Conservation (phyloP, 1,284 basidiomycete species). For the Dichomitus squalens region DNA sequence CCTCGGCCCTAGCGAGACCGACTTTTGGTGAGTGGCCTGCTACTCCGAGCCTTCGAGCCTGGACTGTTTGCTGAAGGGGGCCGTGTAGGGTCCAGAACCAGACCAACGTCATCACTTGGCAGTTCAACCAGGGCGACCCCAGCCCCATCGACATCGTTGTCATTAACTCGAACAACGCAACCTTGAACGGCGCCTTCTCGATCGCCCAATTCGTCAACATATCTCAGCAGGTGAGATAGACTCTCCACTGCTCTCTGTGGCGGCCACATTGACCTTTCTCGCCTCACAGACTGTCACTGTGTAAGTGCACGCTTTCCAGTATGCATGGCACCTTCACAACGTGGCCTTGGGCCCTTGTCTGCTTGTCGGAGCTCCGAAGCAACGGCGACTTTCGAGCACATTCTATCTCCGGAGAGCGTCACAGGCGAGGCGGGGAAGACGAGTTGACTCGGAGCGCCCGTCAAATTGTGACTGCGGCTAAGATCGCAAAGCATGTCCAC, state of each 20-base stretch:
- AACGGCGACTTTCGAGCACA: background rate
- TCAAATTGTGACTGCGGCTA: background rate
- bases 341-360: background rate
- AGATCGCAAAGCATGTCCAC: background rate
- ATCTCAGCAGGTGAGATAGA: slow-evolving; percentile 29
- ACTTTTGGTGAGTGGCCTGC: slow-evolving; percentile 35
- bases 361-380: background rate
- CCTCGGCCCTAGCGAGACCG: slow-evolving; percentile 32
- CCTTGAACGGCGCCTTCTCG: slow-evolving; percentile 40
- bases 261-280: background rate
- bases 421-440: background rate
- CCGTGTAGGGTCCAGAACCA: slow-evolving; percentile 38
- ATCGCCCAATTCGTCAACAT: slow-evolving; percentile 38
- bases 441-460: background rate
- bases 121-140: slow-evolving; percentile 36
- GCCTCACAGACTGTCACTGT: slow-evolving; percentile 24
- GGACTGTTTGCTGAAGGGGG: background rate
- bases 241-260: background rate
- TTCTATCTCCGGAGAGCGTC: background rate
- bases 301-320: no score
- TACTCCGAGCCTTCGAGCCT: background rate
- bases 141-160: slow-evolving; percentile 38
- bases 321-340: no score
- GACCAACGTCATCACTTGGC: slow-evolving; percentile 41
- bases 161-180: slow-evolving; percentile 35